Evolutionary conservation across 163 green algal genomes (phyloP), one percentile per base, ranked within the genome.

Genomic region (Chlorella variabilis): DNA sequence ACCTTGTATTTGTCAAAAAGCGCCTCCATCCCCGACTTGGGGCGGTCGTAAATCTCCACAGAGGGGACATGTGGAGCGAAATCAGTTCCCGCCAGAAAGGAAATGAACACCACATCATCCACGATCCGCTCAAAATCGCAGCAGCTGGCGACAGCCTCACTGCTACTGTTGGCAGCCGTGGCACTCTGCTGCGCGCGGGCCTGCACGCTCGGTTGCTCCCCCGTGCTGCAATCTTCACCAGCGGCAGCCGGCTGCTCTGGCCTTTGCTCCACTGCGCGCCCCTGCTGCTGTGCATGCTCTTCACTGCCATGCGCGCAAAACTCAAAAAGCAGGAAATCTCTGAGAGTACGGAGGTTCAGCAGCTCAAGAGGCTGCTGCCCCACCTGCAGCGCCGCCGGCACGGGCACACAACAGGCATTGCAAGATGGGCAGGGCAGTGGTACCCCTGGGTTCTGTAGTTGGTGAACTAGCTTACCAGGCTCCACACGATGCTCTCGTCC

Each of bases 11-110:
- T 87, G 4, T 77, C 66, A 89, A 96, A 94, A 79, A 96, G 89
- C 65, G 94, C 85, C 84, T 95, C 90, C 63, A 98, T 97, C 39
- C 94, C 95, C 42, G 93, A 95, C n/a, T n/a, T n/a, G 89, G 95
- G 93, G 31, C 94, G 90, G 66, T 83, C 77, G 49, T 77, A 83
- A 74, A 99, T 99, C 84, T 99, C 95, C 61, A 99, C 90, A 21
- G 96, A 98, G 23, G 96, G 96, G 89, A 98, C 96, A 88, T 98
- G 95, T 21, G 94, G 95, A 83, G 98, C 76, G 80, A 98, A 98
- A 82, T 98, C 94, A 79, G 98, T 98, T 54, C 95, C 95, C 13
- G 66, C 84, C 71, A 89, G 62, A 29, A 89, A 87, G 33, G 81
- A 85, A 27, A 83, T 68, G 11, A 83, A 79, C 23, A 33, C 34